Evolutionary conservation across 176 grass and related monocot genomes (phyloP), one percentile per base, ranked within the genome.

Genomic region (Carex parvula): DNA sequence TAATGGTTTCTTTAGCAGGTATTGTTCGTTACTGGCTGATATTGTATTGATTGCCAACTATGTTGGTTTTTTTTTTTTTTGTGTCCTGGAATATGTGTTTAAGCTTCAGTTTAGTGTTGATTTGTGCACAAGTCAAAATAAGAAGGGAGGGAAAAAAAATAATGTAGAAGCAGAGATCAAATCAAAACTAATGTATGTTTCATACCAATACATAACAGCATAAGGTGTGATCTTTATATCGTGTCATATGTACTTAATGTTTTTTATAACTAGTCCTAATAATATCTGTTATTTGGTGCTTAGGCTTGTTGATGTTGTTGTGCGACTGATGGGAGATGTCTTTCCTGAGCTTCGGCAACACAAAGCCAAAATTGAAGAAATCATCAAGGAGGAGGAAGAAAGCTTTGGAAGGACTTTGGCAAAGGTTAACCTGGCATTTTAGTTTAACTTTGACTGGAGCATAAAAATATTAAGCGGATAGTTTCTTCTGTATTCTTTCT

Each of bases 371-470:
- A 98, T 98, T 79, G 86, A 92, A 84, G 83, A 87, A 70, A 98
- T 98, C 82, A 92, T 98, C 86, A 88, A 86, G 87, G 91, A 92
- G 41, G 96, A 98, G 84, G 96, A 98, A 91, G 91, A 87, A 87
- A 98, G 96, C 76, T 98, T 98, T 58, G 96, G 94, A 88, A 98
- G 92, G 55, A 98, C 96, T 62, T 87, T 98, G 56, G 86, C 87
- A 78, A 98, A 98, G 96, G 96, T 98, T 84, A 85, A 84, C 21
- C 60, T 89, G 18, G 14, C 70, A 84, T 59, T 81, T 64, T 22
- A 41, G 32, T 81, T 62, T 48, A 50, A 74, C 24, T 14, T 21
- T 71, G 39, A 8, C 16, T 71, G 68, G 37, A n/a, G 60, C 14
- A 15, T 64, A 4, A 17, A 54, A 68, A 48, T 84, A 83, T 79